These are phyloP conservation scores for Hordeum vulgare DNA, from an alignment of 176 grass and related monocot species.

Conservation along the genomic window MorexV3_pseudomolecules_assembly NC_058519.1:597969993-597970492, in stretches of 20 bases:
- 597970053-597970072: neutral
- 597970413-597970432: neutral
- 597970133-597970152: neutral
- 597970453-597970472: neutral
- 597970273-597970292: neutral
- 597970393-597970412: neutral
- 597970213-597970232: neutral
- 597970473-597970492: neutral
- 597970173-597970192: neutral
- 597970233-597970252: neutral
- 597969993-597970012: neutral
- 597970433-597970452: neutral
- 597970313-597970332: neutral
- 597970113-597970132: neutral
- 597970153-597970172: neutral
- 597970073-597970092: neutral
- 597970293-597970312: neutral
- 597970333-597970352: neutral
- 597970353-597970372: neutral
- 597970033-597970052: neutral
- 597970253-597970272: neutral
- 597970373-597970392: neutral
- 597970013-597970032: neutral
- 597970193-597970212: neutral
- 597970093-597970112: neutral